Percentiles rank a stretch among this genome's conserved stretches.
Evolutionary conservation across 1,284 basidiomycete genomes (phyloP).

Genomic region (Fomitopsis betulina): DNA sequence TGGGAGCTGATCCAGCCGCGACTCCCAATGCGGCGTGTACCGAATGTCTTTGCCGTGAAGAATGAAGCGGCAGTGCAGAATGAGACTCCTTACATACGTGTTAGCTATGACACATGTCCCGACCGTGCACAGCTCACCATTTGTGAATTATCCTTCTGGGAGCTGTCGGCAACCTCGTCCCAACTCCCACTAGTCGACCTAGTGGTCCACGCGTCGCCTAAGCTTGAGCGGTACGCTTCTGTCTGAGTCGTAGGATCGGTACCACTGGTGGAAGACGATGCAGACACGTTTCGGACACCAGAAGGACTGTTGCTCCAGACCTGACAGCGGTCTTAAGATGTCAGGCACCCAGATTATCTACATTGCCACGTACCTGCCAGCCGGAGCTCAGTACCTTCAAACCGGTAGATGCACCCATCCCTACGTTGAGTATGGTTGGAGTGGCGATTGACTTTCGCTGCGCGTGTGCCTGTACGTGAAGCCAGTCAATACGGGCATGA

Average conservation of each 20-base stretch:
- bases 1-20: conserved; percentile 25
- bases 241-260: conserved; percentile 43
- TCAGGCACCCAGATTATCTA: not conserved
- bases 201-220: conserved; percentile 50
- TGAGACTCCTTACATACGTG: conserved; percentile 3
- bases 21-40: conserved; percentile 21
- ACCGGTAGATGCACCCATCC: conserved; percentile 41
- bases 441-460: conserved; percentile 44
- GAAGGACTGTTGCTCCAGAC: conserved; percentile 53
- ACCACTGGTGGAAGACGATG: conserved; percentile 52
- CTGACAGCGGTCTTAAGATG: conserved; percentile 27
- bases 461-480: conserved; percentile 31
- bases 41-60: conserved; percentile 47
- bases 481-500: not conserved
- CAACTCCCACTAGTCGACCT: conserved; percentile 53
- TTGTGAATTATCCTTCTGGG: conserved; percentile 45
- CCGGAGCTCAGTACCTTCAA: conserved; percentile 55
- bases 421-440: conserved; percentile 49
- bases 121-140: conserved; percentile 27
- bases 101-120: not conserved
- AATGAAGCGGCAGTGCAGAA: conserved; percentile 33
- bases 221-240: conserved; percentile 45
- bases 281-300: conserved; percentile 57
- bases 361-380: conserved; percentile 57
- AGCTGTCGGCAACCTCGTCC: conserved; percentile 51